Evolutionary conservation across 345 rosid genomes (phyloP).

Genomic region (Ceriops decandra): DNA sequence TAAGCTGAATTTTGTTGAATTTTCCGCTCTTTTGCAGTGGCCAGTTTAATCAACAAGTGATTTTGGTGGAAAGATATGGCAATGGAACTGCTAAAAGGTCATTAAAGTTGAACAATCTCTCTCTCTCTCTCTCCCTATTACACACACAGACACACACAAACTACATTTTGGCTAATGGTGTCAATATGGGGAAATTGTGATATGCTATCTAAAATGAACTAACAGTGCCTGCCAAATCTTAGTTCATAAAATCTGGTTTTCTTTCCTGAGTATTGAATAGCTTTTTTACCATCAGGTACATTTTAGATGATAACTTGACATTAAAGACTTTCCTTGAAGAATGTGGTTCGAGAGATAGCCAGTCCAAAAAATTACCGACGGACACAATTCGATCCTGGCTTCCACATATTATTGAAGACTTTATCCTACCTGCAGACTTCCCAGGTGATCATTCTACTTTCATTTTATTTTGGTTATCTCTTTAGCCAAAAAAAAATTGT

Average conservation of each 20-base stretch:
- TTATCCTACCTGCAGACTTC: constrained; percentile 78
- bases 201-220: background rate
- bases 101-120: background rate
- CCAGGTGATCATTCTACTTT: constrained; percentile 49
- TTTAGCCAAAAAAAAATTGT: no score
- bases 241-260: constrained; percentile 11
- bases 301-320: constrained; percentile 48
- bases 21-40: constrained; percentile 21
- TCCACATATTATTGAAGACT: constrained; percentile 57
- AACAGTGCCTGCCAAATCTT: no score
- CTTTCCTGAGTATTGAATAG: background rate
- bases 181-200: background rate
- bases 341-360: constrained; percentile 20
- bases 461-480: constrained; percentile 1
- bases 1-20: no score
- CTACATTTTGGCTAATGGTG: background rate
- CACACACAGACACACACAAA: no score
- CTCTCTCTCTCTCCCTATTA: no score
- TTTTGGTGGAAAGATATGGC: constrained; percentile 78
- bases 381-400: constrained; percentile 47
- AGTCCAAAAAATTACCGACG: constrained; percentile 26
- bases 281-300: constrained; percentile 43
- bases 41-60: constrained; percentile 21
- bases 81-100: constrained; percentile 80
- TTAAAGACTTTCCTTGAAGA: constrained; percentile 44